Evolutionary conservation across 2,329 filamentous ascomycete genomes (phyloP).

Genomic region (Venturia oleaginea): DNA sequence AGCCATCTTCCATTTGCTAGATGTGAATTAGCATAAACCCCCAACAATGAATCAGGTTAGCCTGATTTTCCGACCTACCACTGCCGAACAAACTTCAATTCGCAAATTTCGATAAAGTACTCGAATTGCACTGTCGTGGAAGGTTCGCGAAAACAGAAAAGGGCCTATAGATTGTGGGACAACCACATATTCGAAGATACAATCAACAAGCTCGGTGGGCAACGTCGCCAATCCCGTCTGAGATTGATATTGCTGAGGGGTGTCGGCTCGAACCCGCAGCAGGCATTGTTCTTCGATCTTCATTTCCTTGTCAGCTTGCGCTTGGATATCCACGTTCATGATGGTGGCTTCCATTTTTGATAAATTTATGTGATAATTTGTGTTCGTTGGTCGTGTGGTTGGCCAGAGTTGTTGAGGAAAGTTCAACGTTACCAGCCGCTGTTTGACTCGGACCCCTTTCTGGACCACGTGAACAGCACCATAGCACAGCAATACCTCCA

Average conservation of each 20-base stretch:
- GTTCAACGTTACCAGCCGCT: background rate
- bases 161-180: background rate
- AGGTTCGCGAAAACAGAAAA: background rate
- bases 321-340: background rate
- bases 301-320: background rate
- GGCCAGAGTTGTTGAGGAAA: background rate
- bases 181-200: background rate
- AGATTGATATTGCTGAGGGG: background rate
- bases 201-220: background rate
- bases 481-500: background rate
- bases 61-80: background rate
- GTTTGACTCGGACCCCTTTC: background rate
- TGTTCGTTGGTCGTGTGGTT: background rate
- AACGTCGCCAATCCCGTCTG: background rate
- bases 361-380: background rate
- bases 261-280: background rate
- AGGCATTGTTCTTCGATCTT: background rate
- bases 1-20: background rate
- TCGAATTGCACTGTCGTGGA: background rate
- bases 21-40: background rate
- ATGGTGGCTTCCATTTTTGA: background rate
- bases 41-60: background rate
- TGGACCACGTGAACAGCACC: background rate
- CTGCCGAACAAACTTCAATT: background rate
- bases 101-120: background rate